Percentiles rank a stretch among this genome's conserved stretches.
phyloP scores from a whole-genome alignment of 2,329 filamentous ascomycete species.

The Penicillium nordicum region DNA sequence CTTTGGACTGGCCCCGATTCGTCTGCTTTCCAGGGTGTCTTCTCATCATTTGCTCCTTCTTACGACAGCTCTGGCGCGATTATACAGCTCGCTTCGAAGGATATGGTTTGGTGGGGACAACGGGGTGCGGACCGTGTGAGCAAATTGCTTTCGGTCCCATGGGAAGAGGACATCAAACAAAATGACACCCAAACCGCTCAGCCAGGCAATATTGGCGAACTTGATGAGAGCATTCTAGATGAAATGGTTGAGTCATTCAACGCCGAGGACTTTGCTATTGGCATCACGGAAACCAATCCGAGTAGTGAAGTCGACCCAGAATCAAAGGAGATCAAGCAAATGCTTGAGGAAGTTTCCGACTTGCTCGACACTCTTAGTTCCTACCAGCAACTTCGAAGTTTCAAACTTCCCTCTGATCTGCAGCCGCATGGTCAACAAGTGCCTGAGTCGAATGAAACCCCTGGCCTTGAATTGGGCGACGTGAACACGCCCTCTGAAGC shows the following conservation, averaged over 20 bases:
- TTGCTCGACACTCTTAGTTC: constrained; percentile 61
- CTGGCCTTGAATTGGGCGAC: constrained; percentile 34
- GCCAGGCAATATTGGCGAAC: constrained; percentile 33
- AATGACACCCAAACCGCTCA: constrained; percentile 22
- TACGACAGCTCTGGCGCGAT: constrained; percentile 46
- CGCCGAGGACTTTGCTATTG: constrained; percentile 33
- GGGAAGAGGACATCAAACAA: constrained; percentile 16
- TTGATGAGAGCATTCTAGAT: constrained; percentile 41
- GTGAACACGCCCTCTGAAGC: constrained; percentile 53
- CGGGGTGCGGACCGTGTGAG: constrained; percentile 39
- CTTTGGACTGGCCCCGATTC: constrained; percentile 33
- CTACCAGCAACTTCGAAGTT: constrained; percentile 59
- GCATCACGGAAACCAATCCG: constrained; percentile 19
- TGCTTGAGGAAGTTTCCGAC: constrained; percentile 58
- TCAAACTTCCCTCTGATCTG: constrained; percentile 30
- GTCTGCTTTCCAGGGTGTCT: constrained; percentile 42
- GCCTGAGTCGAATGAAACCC: constrained; percentile 31
- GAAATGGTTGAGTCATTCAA: constrained; percentile 44
- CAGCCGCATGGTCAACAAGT: constrained; percentile 21
- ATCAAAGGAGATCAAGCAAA: constrained; percentile 47
- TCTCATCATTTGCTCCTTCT: constrained; percentile 49
- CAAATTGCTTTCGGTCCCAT: constrained; percentile 32
- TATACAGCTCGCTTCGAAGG: constrained; percentile 42
- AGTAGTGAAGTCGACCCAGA: constrained; percentile 34
- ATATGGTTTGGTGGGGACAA: constrained; percentile 47